Base-by-base conservation (phyloP, 83 land plant species). In the Diphasiastrum complanatum region DNA sequence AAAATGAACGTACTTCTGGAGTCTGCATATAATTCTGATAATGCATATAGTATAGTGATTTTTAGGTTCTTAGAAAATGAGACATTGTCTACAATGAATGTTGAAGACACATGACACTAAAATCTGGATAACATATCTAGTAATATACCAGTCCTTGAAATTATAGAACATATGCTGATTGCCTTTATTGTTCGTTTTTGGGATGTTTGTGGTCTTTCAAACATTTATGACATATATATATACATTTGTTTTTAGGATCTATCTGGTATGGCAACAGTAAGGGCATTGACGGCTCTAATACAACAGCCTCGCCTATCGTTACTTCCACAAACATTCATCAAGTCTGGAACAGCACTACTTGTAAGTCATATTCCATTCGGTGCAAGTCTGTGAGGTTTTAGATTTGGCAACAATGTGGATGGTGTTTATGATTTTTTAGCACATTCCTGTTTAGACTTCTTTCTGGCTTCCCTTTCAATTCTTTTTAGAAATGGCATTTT, bases 291-390 rank as follows among this genome's bases (percentile, higher is more conserved):
- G 51, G 45, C 77, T 19, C 65, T 82, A 38, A 45, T 80, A 6
- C 47, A 70, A 14, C 85, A 74, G 67, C 75, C 81, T 26, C 72
- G 68, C 3, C 47, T 73, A 59, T 35, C 62, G 23, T 53, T 79
- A 34, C 63, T 80, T 23, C 84, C 99, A 35, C 86, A 67, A 28
- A 50, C 61, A 0, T 82, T 78, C 67, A 55, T 75, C 26, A 83
- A 81, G 72, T 85, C 88, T 45, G 98, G 99, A 5, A 55, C 77
- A 63, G 66, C 61, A 16, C 80, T 93, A 26, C 62, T 93, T 67
- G 99, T 92, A 75, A 66, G 79, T 60, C 0, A 47, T 4, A 25
- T 4, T 59, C 8, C 38, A n/a, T n/a, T n/a, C n/a, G n/a, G n/a
- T n/a, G n/a, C n/a, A n/a, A n/a, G n/a, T n/a, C n/a, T n/a, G n/a